Evolutionary conservation across 306 rosid genomes (phyloP).

Genomic region (Quercus rubra): DNA sequence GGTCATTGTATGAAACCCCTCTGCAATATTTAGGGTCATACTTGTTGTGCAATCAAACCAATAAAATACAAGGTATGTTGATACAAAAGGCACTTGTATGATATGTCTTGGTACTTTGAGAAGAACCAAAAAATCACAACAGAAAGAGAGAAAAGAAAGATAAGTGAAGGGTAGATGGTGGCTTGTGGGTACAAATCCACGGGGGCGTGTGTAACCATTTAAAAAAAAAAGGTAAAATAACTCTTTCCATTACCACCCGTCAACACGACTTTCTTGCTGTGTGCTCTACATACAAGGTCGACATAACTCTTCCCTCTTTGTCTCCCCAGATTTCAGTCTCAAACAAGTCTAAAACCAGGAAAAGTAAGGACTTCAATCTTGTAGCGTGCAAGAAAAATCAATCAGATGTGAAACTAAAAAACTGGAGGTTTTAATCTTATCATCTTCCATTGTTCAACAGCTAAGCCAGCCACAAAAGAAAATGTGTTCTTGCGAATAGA

Average conservation of each 20-base stretch:
- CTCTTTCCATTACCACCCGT: too few relatives aligned
- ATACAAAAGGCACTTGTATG: neutral
- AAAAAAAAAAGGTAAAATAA: neutral
- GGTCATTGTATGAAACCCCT: neutral
- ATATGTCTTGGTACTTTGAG: neutral
- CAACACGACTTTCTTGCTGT: neutral
- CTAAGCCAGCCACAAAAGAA: neutral
- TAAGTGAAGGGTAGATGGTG: neutral
- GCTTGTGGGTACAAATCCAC: too few relatives aligned
- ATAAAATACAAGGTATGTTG: neutral
- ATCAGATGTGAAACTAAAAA: neutral
- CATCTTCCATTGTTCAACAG: conserved; percentile 10
- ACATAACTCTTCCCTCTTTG: neutral
- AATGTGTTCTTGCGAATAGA: conserved; percentile 12
- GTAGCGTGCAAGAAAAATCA: neutral
- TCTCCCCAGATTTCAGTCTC: neutral
- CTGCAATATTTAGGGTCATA: neutral
- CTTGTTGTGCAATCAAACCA: neutral
- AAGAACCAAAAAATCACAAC: neutral
- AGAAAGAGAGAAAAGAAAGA: neutral
- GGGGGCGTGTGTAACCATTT: neutral
- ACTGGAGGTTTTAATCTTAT: neutral
- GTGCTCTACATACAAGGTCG: neutral
- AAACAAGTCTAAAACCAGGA: neutral
- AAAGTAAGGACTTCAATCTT: neutral